These are phyloP conservation scores for Amesomyces nigricolor DNA, from an alignment of 2,329 filamentous ascomycete species.

Conservation along the genomic window DNA sequence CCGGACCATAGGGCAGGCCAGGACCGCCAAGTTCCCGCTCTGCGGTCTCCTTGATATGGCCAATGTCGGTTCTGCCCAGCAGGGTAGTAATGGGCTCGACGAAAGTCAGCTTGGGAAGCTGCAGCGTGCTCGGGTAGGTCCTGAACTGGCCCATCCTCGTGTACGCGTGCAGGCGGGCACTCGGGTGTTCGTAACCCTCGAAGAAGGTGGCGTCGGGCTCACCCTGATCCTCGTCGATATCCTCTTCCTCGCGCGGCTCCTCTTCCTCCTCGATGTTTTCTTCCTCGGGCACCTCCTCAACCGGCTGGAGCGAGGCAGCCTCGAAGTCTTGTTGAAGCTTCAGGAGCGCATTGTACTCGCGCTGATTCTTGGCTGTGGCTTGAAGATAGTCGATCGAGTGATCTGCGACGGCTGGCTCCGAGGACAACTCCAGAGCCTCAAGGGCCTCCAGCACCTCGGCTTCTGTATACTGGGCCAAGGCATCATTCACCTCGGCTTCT, in stretches of 20 bases:
- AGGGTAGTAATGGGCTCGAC: slow-evolving; percentile 64
- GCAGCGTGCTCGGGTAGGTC: slow-evolving; percentile 66
- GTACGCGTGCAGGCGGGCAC: slow-evolving; percentile 63
- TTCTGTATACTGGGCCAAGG: no score
- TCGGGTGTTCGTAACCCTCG: slow-evolving; percentile 20
- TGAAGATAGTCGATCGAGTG: slow-evolving; percentile 40
- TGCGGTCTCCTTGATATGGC: slow-evolving; percentile 69
- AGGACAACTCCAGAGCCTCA: slow-evolving; percentile 1
- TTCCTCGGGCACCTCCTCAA: slow-evolving; percentile 32
- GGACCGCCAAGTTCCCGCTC: slow-evolving; percentile 70
- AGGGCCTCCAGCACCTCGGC: background rate
- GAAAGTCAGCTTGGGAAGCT: slow-evolving; percentile 65
- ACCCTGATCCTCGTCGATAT: slow-evolving; percentile 34
- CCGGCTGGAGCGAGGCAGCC: slow-evolving; percentile 32
- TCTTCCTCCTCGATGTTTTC: slow-evolving; percentile 29
- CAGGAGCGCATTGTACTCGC: slow-evolving; percentile 50
- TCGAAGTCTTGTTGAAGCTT: slow-evolving; percentile 55
- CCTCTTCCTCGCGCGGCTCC: slow-evolving; percentile 29
- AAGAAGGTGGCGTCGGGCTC: slow-evolving; percentile 31
- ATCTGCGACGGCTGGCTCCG: slow-evolving; percentile 16
- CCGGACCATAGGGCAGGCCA: slow-evolving; percentile 69
- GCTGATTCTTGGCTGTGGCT: slow-evolving; percentile 47
- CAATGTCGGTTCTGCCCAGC: slow-evolving; percentile 61
- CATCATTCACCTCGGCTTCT: slow-evolving; percentile 8
- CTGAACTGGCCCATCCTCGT: slow-evolving; percentile 70